phyloP scores from a whole-genome alignment of 257 asterid genomes.

The Anisodus acutangulus region DNA sequence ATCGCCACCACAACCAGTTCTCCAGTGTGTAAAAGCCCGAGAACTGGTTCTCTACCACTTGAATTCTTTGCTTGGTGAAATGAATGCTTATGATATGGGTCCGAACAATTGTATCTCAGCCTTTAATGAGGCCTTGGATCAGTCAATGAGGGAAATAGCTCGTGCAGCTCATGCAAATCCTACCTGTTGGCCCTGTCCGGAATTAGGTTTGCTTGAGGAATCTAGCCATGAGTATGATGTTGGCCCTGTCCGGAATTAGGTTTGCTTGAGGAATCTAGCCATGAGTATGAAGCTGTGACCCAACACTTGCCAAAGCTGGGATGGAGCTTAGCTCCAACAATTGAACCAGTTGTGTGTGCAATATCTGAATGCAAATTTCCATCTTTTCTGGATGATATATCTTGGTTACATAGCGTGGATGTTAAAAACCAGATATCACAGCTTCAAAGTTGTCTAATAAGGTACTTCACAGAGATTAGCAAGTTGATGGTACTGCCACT shows the following conservation, averaged over 20 bases:
- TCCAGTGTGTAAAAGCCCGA: constrained; percentile 61
- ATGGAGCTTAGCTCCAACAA: constrained; percentile 71
- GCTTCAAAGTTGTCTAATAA: constrained; percentile 58
- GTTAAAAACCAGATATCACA: constrained; percentile 48
- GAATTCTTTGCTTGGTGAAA: constrained; percentile 50
- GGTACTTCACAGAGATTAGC: constrained; percentile 60
- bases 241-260: constrained; percentile 97
- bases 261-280: constrained; percentile 54
- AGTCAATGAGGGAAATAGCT: constrained; percentile 52
- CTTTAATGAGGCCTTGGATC: constrained; percentile 75
- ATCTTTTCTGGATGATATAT: constrained; percentile 52
- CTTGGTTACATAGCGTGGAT: constrained; percentile 55
- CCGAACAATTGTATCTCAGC: constrained; percentile 71
- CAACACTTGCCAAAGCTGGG: constrained; percentile 70
- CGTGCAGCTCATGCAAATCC: constrained; percentile 71
- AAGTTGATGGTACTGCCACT: constrained; percentile 56
- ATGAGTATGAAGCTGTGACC: constrained; percentile 50
- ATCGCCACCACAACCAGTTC: constrained; percentile 65
- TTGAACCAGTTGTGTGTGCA: constrained; percentile 47
- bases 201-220: constrained; percentile 60
- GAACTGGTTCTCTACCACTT: constrained; percentile 69
- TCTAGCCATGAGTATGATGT: too few species aligned
- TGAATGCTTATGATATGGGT: constrained; percentile 40
- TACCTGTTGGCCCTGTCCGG: constrained; percentile 91
- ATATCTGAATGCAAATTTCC: constrained; percentile 62